A percentile compares a stretch with the other conserved stretches of the same genome.
phyloP scores from a whole-genome alignment of 176 grass and related monocot genomes.

The Aegilops tauschii region DNA sequence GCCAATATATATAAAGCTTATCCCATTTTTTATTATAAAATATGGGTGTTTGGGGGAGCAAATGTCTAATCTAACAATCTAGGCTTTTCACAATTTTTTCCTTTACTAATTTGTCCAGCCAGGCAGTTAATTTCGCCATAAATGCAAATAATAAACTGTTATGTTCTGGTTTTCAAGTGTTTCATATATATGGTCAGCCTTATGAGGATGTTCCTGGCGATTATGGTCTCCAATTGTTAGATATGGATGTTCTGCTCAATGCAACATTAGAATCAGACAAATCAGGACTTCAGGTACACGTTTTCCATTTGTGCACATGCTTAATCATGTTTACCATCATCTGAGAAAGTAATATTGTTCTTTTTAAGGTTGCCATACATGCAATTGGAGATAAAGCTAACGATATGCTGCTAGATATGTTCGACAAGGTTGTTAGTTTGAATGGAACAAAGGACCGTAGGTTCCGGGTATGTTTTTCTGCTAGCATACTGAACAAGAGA shows the following conservation, averaged over 20 bases:
- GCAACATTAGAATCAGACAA: conserved; percentile 74
- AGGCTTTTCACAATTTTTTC: too few relatives aligned
- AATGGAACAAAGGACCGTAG: conserved; percentile 74
- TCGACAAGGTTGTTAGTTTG: conserved; percentile 45
- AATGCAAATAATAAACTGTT: neutral
- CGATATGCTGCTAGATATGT: conserved; percentile 73
- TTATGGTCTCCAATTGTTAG: conserved; percentile 68
- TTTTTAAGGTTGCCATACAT: conserved; percentile 79
- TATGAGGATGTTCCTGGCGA: conserved; percentile 58
- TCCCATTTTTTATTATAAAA: too few relatives aligned
- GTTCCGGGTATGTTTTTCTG: conserved; percentile 58
- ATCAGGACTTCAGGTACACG: conserved; percentile 71
- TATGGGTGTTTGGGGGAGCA: too few relatives aligned
- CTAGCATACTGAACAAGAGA: conserved; percentile 8
- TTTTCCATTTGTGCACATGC: neutral
- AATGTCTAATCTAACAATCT: too few relatives aligned
- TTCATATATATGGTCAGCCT: conserved; percentile 41
- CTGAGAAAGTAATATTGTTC: conserved; percentile 11
- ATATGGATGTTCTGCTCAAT: conserved; percentile 61
- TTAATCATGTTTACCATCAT: neutral
- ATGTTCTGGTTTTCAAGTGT: neutral
- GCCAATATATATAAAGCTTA: too few relatives aligned
- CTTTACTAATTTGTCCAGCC: too few relatives aligned
- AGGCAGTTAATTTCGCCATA: neutral
- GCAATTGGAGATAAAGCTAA: conserved; percentile 97